A percentile compares a stretch with the other conserved stretches of the same genome.
phyloP scores from a whole-genome alignment of 2,329 filamentous ascomycete genomes.

The Phialocephala sp. region DNA sequence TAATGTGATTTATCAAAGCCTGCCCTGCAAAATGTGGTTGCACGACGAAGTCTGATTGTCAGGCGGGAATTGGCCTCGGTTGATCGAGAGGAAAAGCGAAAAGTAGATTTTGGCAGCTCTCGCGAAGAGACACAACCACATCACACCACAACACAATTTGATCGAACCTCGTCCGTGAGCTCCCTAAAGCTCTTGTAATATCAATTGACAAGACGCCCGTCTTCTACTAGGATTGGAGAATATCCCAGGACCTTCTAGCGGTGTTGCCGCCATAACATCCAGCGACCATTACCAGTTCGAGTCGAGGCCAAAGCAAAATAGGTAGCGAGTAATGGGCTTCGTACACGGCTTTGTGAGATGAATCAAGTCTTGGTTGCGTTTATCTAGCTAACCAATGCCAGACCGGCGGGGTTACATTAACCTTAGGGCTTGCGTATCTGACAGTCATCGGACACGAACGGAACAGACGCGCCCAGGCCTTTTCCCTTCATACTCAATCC shows the following conservation, averaged over 20 bases:
- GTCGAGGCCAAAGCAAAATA: too few species aligned
- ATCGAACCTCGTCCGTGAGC: conserved; percentile 20
- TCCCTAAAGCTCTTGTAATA: conserved; percentile 29
- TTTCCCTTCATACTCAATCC: conserved; percentile 62
- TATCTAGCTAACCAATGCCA: conserved; percentile 45
- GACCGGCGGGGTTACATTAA: conserved; percentile 79
- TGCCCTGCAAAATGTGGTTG: too few species aligned
- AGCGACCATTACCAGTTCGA: not conserved
- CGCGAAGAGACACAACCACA: not conserved
- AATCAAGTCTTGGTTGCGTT: not conserved
- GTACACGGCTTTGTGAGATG: conserved; percentile 72
- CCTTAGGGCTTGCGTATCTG: conserved; percentile 74
- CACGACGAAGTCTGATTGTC: too few species aligned
- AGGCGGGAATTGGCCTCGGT: not conserved
- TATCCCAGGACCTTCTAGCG: conserved; percentile 17
- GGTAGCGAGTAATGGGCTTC: conserved; percentile 66
- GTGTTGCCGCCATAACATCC: conserved; percentile 26
- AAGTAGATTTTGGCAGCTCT: not conserved
- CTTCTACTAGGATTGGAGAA: not conserved
- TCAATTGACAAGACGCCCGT: conserved; percentile 24
- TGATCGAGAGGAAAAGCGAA: not conserved
- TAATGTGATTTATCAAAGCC: too few species aligned
- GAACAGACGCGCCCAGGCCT: conserved; percentile 64
- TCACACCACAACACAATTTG: not conserved
- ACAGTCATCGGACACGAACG: conserved; percentile 72